Percentiles rank a stretch among this genome's conserved stretches.
phyloP scores from a whole-genome alignment of 345 rosid genomes.

The Aquilaria malaccensis region DNA sequence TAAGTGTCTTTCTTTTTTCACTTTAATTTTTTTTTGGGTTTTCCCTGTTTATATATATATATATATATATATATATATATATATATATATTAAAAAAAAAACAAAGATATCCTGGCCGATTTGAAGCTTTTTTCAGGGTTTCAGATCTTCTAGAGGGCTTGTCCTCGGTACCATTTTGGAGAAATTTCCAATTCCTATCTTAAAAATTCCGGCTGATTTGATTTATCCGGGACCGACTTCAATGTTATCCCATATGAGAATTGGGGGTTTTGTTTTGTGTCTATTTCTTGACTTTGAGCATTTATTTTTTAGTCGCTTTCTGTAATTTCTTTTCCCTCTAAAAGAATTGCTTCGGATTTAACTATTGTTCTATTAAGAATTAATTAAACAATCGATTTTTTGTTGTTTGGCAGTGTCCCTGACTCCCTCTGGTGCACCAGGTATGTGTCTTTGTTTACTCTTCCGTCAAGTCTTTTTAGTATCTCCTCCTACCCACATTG shows the following conservation, averaged over 20 bases:
- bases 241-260: too few relatives aligned
- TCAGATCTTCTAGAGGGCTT: not conserved
- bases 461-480: not conserved
- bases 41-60: not conserved
- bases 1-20: slow-evolving; percentile 21
- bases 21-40: not conserved
- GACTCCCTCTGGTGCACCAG: slow-evolving; percentile 40
- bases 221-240: too few relatives aligned
- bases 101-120: too few relatives aligned
- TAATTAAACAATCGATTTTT: slow-evolving; percentile 2
- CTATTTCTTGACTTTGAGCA: not conserved
- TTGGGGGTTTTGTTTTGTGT: not conserved
- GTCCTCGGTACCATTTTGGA: not conserved
- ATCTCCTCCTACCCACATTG: too few relatives aligned
- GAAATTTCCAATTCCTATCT: not conserved
- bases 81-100: too few relatives aligned
- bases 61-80: not conserved
- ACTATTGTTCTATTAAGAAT: not conserved
- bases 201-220: not conserved
- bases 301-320: not conserved
- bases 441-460: slow-evolving; percentile 14
- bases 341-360: too few relatives aligned
- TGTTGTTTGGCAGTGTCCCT: slow-evolving; percentile 34
- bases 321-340: too few relatives aligned
- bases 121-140: not conserved